These are phyloP conservation scores for Scytalidium sp. DNA, from an alignment of 2,329 filamentous ascomycete species.

Conservation along the genomic window DNA sequence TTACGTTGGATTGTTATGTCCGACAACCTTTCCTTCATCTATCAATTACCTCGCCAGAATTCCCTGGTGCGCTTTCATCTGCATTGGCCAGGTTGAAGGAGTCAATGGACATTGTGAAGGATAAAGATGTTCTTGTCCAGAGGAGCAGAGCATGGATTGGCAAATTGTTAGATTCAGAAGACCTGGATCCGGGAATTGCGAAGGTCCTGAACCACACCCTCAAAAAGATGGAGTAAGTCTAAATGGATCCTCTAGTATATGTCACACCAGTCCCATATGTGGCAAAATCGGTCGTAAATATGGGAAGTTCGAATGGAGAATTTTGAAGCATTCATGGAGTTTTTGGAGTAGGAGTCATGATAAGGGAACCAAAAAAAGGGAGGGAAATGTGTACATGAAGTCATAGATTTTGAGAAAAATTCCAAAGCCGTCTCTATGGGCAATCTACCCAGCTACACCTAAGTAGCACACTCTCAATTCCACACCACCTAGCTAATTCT, in stretches of 20 bases:
- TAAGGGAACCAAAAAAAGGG: neutral
- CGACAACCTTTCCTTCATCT: slow-evolving; percentile 68
- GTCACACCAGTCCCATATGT: neutral
- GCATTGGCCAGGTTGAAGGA: slow-evolving; percentile 61
- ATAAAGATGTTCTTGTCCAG: slow-evolving; percentile 42
- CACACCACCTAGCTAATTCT: neutral
- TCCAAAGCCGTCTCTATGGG: neutral
- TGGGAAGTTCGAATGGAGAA: too few relatives aligned
- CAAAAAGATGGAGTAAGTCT: slow-evolving; percentile 20
- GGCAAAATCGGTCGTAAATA: too few relatives aligned
- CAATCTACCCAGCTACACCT: neutral
- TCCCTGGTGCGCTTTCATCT: slow-evolving; percentile 67
- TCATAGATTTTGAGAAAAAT: neutral
- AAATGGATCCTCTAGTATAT: neutral
- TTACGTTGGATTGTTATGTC: slow-evolving; percentile 68
- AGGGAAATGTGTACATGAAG: neutral
- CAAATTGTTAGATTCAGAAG: slow-evolving; percentile 43
- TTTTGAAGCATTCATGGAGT: too few relatives aligned
- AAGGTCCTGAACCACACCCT: slow-evolving; percentile 50
- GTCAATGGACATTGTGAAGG: slow-evolving; percentile 38
- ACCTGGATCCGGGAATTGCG: slow-evolving; percentile 53
- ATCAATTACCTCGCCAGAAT: slow-evolving; percentile 60
- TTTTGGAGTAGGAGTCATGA: too few relatives aligned
- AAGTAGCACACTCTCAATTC: neutral
- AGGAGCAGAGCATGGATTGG: slow-evolving; percentile 55